Base-by-base conservation (phyloP, 2,329 filamentous ascomycete genomes). In the Alternaria tenuissima region DNA sequence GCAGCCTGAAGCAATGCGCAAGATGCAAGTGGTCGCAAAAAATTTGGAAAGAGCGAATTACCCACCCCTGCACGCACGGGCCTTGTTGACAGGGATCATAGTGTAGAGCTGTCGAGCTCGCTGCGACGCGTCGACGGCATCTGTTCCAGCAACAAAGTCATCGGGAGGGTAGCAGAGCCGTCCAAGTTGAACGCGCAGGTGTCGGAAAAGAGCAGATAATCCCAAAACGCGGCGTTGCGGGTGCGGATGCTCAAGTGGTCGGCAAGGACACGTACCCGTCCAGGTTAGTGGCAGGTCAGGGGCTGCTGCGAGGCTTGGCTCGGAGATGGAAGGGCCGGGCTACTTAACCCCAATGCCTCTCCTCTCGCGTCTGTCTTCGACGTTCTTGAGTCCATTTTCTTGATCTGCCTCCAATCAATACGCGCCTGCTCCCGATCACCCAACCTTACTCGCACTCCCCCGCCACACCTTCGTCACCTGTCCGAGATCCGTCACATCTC, bases 321-420 rank as follows among this genome's bases (percentile, higher is more conserved):
- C 59, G 63, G 63, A 66, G 69, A 66, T 52, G 61, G 59, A 61
- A 60, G 55, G 61, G 56, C 57, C 59, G 66, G 67, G 68, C 64
- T 63, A 59, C 61, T 58, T 62, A 62, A 58, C 63, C 65, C 62
- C 62, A 60, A 61, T 66, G 54, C 63, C 59, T 53, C 48, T 66
- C 61, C 57, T 58, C 60, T 64, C 61, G 62, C 61, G 62, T 48
- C 70, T 63, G 62, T 48, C 70, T 63, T 63, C 52, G 57, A 60
- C 60, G 57, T 60, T 63, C 60, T 57, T 59, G 43, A 61, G 53
- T 62, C 58, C 63, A 64, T 68, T 68, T 68, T 70, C 69, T 65
- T 69, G 69, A 70, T 68, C 71, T 69, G 70, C 70, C 68, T 71
- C 73, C 73, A 73, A 75, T 74, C 72, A 72, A 64, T 67, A 69